Percentiles rank a stretch among this genome's conserved stretches.
Conservation (phyloP, 2,329 filamentous ascomycete species). For the Colletotrichum sansevieriae region DNA sequence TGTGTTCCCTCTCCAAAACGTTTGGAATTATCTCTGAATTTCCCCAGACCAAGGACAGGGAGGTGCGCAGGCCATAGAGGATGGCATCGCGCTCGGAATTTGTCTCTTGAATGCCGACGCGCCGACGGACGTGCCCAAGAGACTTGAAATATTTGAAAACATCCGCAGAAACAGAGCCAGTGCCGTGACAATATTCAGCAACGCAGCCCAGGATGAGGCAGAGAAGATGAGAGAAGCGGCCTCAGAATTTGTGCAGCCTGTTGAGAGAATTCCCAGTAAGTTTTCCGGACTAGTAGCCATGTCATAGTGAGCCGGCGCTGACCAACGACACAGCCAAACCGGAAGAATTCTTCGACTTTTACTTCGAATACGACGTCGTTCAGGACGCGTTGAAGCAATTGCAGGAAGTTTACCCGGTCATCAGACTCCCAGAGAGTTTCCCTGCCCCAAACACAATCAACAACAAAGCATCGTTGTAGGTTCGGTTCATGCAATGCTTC, state of each 20-base stretch:
- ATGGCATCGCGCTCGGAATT: conserved; percentile 50
- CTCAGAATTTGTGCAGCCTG: conserved; percentile 45
- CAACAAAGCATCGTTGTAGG: neutral
- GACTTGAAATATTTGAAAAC: conserved; percentile 46
- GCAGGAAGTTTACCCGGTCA: conserved; percentile 1
- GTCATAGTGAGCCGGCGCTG: neutral
- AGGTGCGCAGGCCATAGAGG: conserved; percentile 53
- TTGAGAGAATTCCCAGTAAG: conserved; percentile 51
- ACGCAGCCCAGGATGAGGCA: conserved; percentile 52
- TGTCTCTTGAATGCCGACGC: conserved; percentile 45
- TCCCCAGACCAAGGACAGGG: conserved; percentile 54
- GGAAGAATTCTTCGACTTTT: conserved; percentile 34
- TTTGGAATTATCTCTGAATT: neutral
- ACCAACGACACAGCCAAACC: conserved; percentile 23
- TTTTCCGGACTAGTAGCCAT: rapidly evolving
- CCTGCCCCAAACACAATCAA: neutral
- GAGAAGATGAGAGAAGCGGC: conserved; percentile 46
- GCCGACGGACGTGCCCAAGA: conserved; percentile 42
- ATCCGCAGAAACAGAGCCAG: conserved; percentile 49
- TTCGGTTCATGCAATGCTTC: no score
- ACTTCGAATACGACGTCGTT: conserved; percentile 35
- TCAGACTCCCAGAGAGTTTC: conserved; percentile 14
- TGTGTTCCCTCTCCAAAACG: rapidly evolving
- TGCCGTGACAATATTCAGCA: conserved; percentile 55
- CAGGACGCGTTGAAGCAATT: conserved; percentile 13